Base-by-base conservation (phyloP, 257 asterid species). In the Solanum sejunctum region DNA sequence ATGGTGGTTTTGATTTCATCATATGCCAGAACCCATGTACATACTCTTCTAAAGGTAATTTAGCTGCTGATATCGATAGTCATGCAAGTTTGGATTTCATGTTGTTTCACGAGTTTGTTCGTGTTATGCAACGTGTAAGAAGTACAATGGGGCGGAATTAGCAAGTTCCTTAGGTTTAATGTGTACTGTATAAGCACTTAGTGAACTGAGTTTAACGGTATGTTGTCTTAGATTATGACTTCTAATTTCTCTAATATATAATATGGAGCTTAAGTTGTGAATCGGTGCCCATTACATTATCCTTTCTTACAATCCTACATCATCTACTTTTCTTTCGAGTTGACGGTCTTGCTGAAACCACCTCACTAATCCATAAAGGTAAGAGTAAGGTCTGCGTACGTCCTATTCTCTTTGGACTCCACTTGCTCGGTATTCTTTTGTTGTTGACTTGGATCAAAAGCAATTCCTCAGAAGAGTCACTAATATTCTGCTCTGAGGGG, bases 71-170 rank as follows among this genome's bases (percentile, higher is more conserved):
- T 58, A 77, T 85, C 36, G 85, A 84, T 43, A 84, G 66, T 82
- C 58, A 85, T 41, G 80, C 84, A 12, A 95, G 90, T 82, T 86
- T 92, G 12, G 97, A 95, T 86, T 92, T 93, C 63, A 88, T 90
- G 1, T 72, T 88, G 89, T 94, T 94, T 73, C 91, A 87, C 8
- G 99, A 95, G 87, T 94, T 94, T 89, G 95, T 89, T 3, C 91
- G 98, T 39, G 92, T 93, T 73, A 28, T 95, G 84, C 95, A 92
- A 70, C 92, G 94, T n/a, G 95, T 94, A 10, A 91, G 97, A 89
- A 89, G 86, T 41, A 56, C 88, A 18, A 81, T 88, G 86, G 91
- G 85, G 45, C 87, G 84, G n/a, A 85, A 60, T 60, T 81, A 84
- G 77, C 84, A 82, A 90, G 85, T 57, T 67, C 55, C 55, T 67